These are phyloP conservation scores for Peronospora tabacina DNA, from an alignment of 352 stramenopile species.

Conservation along the genomic window DNA sequence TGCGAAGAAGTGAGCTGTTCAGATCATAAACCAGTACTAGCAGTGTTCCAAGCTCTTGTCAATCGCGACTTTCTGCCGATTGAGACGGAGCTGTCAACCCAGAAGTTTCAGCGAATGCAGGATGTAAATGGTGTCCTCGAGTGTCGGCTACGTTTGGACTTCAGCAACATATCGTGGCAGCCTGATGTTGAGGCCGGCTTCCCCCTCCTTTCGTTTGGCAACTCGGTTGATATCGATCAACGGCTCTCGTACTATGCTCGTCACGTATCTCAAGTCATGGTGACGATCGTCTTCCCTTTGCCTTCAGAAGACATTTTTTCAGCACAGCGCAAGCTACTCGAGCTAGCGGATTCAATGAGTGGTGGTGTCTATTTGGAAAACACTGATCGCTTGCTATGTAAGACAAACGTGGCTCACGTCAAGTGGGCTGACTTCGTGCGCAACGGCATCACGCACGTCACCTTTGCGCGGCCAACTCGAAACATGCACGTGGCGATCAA, in stretches of 20 bases:
- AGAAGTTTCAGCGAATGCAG: conserved; percentile 52
- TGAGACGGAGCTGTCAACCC: conserved; percentile 34
- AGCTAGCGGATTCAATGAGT: conserved; percentile 62
- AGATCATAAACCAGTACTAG: conserved; percentile 81
- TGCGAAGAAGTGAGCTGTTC: conserved; percentile 66
- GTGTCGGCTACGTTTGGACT: conserved; percentile 50
- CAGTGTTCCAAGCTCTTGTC: conserved; percentile 60
- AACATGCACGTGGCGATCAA: conserved; percentile 72
- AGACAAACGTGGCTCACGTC: conserved; percentile 42
- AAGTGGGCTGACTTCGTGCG: conserved; percentile 45
- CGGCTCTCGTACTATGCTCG: conserved; percentile 30
- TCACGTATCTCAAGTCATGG: conserved; percentile 34
- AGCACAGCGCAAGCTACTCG: conserved; percentile 70
- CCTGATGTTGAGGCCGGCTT: conserved; percentile 16
- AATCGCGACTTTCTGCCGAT: conserved; percentile 49
- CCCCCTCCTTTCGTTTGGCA: conserved; percentile 11
- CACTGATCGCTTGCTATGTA: conserved; percentile 31
- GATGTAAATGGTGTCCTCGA: conserved; percentile 52
- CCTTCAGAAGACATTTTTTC: conserved; percentile 81
- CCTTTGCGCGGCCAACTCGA: conserved; percentile 41
- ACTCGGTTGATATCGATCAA: conserved; percentile 19
- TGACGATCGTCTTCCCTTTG: conserved; percentile 71
- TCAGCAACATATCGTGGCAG: conserved; percentile 45
- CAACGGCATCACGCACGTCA: conserved; percentile 47
- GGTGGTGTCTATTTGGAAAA: conserved; percentile 51